Evolutionary conservation across 495 filamentous ascomycete species (phyloP), one percentile per base, ranked within the genome.

Genomic region (Geoglossum glabrum): DNA sequence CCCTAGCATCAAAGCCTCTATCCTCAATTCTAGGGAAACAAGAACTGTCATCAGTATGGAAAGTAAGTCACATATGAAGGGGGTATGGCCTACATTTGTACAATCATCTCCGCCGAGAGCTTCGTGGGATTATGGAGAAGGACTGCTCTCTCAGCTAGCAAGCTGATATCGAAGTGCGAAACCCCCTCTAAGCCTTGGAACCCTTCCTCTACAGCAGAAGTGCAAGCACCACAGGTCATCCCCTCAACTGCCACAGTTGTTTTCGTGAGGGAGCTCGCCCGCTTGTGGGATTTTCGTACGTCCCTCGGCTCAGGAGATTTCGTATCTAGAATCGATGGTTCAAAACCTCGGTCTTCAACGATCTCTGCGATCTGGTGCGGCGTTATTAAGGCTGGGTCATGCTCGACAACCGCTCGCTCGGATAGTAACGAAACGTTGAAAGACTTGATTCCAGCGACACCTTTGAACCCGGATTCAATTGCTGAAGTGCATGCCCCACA

Each of bases 141-240:
- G 10, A 97, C 87, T 0, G 90, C 92, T 62, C 92, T 79, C 65
- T 96, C 89, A 8, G 92, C 90, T 10, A 97, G 77, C 43, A 98
- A 70, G 60, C 89, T 95, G 68, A 98, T 87, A 65, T 89, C 92
- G 71, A 97, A 95, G 65, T 86, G 83, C 43, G 81, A 75, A 15
- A 98, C 68, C 0, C 90, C 93, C 1, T 81, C 71, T 17, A 90
- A 72, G 59, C 80, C 80, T 57, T 81, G 77, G 64, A 97, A 93
- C 1, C 84, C 88, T 54, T 79, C 79, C 68, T 95, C 83, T 21
- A 97, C 78, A 45, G 92, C 90, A 11, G 89, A 85, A 7, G 90
- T 96, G 67, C 92, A 98, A 27, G 90, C 87, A 23, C 90, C 90
- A 64, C 90, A 98, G 4, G 90, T 97, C 92, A 98, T 97, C 30